phyloP scores from a whole-genome alignment of 2,329 filamentous ascomycete genomes.

The Neurospora crassa region DNA sequence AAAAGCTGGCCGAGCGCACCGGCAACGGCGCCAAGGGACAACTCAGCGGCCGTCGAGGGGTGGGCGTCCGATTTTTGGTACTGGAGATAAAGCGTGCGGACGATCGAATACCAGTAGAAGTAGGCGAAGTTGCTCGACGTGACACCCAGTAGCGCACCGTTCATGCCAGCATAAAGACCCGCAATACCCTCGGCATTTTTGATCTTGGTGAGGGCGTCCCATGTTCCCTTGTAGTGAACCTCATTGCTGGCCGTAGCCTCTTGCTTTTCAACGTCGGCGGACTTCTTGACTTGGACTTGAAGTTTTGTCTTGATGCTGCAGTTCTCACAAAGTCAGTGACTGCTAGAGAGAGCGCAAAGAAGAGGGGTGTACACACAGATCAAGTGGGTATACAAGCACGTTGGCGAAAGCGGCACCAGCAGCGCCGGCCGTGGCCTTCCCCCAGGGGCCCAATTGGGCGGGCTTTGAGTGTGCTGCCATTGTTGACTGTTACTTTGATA shows the following conservation, averaged over 20 bases:
- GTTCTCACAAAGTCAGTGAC: neutral
- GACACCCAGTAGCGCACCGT: slow-evolving; percentile 78
- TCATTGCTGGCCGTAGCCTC: slow-evolving; percentile 30
- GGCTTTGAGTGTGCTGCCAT: slow-evolving; percentile 56
- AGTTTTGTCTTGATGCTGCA: slow-evolving; percentile 86
- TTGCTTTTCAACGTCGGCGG: slow-evolving; percentile 33
- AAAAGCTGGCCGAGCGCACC: slow-evolving; percentile 90
- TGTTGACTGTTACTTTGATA: slow-evolving; percentile 1
- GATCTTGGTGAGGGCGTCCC: slow-evolving; percentile 84
- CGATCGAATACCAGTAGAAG: slow-evolving; percentile 96
- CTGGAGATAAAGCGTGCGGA: slow-evolving; percentile 69
- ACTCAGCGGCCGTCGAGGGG: slow-evolving; percentile 72
- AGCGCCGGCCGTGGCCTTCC: slow-evolving; percentile 82
- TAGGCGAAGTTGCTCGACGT: slow-evolving; percentile 98
- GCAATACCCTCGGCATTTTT: slow-evolving; percentile 65
- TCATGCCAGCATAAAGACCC: slow-evolving; percentile 84
- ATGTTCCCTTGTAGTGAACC: slow-evolving; percentile 74
- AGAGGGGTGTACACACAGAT: slow-evolving; percentile 60
- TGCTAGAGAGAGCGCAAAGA: slow-evolving; percentile 1
- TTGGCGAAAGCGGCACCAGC: slow-evolving; percentile 92
- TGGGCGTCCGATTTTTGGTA: slow-evolving; percentile 39
- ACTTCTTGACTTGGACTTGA: slow-evolving; percentile 79
- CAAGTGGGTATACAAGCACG: slow-evolving; percentile 87
- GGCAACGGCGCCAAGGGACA: slow-evolving; percentile 75
- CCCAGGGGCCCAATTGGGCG: slow-evolving; percentile 75